These are phyloP conservation scores for Alternaria sp. DNA, from an alignment of 2,329 filamentous ascomycete species.

Conservation along the genomic window DNA sequence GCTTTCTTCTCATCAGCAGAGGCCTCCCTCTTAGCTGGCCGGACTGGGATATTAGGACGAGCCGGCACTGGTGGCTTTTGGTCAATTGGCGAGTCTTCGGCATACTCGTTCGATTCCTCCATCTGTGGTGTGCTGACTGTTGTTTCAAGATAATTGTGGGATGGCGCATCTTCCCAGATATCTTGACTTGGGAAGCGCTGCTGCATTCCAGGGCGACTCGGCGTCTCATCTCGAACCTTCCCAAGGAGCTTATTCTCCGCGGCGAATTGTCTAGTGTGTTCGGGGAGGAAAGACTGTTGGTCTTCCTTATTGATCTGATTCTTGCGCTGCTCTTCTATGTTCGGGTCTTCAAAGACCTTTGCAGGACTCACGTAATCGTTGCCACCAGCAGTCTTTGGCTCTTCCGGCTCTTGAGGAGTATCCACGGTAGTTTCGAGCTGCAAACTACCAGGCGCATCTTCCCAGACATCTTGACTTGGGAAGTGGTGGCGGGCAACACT, in stretches of 20 bases:
- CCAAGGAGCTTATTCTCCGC: conserved; percentile 63
- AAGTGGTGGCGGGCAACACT: conserved; percentile 69
- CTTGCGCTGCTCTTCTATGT: conserved; percentile 61
- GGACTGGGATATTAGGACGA: conserved; percentile 44
- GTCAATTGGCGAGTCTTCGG: conserved; percentile 42
- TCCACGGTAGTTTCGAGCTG: conserved; percentile 81
- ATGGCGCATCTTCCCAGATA: conserved; percentile 93
- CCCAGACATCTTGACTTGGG: conserved; percentile 96
- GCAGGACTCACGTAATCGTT: conserved; percentile 46
- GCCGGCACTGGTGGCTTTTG: conserved; percentile 44
- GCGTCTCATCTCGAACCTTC: conserved; percentile 58
- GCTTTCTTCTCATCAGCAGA: conserved; percentile 62
- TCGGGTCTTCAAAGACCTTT: conserved; percentile 56
- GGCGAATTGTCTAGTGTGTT: conserved; percentile 65
- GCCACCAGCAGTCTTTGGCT: conserved; percentile 52
- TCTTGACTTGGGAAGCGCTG: conserved; percentile 89
- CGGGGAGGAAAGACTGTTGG: conserved; percentile 54
- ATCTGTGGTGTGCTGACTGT: conserved; percentile 68
- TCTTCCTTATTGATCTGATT: conserved; percentile 55
- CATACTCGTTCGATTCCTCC: conserved; percentile 56
- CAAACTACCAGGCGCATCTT: conserved; percentile 88
- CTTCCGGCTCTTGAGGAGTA: conserved; percentile 72
- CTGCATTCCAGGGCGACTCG: conserved; percentile 62
- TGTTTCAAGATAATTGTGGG: conserved; percentile 80
- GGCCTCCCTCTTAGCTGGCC: conserved; percentile 49